These are phyloP conservation scores for Trichoderma harzianum DNA, from an alignment of 2,329 filamentous ascomycete genomes.

Conservation along the genomic window DNA sequence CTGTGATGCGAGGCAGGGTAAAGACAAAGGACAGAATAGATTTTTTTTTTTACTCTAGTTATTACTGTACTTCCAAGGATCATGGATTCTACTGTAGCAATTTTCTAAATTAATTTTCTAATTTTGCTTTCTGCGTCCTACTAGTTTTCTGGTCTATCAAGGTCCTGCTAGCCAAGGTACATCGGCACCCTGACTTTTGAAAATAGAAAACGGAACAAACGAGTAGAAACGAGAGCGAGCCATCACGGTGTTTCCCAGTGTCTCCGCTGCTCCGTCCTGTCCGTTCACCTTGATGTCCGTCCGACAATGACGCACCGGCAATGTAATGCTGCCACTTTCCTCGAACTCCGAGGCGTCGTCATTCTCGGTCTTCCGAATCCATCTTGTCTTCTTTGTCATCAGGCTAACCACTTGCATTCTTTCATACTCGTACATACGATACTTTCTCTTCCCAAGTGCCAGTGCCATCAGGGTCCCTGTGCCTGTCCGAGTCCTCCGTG, in stretches of 20 bases:
- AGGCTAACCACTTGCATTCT: background rate
- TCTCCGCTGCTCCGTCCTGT: background rate
- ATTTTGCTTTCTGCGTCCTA: background rate
- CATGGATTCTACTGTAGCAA: background rate
- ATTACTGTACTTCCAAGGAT: background rate
- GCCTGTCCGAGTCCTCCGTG: background rate
- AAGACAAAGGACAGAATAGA: background rate
- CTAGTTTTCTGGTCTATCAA: background rate
- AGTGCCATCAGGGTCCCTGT: background rate
- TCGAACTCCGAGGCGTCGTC: background rate
- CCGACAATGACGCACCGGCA: background rate
- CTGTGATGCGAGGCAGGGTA: constrained; percentile 15
- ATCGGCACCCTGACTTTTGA: background rate
- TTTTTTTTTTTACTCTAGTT: background rate
- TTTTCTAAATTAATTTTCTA: background rate
- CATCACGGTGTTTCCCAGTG: background rate
- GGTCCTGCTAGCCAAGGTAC: background rate
- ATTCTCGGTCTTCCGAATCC: background rate
- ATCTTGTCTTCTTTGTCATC: background rate
- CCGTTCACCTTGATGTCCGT: constrained; percentile 8
- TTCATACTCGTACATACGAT: background rate
- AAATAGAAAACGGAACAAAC: background rate
- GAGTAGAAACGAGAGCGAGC: background rate
- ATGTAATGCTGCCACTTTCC: background rate
- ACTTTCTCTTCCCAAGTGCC: background rate